A percentile compares a stretch with the other conserved stretches of the same genome.
phyloP scores from a whole-genome alignment of 2,329 filamentous ascomycete species.

The Xylariaceae sp. region DNA sequence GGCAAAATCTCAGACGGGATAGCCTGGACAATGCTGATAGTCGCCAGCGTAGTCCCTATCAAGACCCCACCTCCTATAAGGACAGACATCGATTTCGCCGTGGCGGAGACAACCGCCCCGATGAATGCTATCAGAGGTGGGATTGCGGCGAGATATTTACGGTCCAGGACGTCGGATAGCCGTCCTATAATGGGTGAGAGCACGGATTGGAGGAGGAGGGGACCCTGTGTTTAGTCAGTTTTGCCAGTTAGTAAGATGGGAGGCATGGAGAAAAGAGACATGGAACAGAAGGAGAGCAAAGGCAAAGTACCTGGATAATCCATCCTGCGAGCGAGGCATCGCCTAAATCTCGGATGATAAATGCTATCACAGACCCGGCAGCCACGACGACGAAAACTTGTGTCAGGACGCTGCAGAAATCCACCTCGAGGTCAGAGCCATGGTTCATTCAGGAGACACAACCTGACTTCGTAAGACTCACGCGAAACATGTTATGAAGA shows the following conservation, averaged over 20 bases:
- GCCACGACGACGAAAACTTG: conserved; percentile 55
- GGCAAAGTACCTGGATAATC: conserved; percentile 46
- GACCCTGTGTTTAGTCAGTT: conserved; percentile 38
- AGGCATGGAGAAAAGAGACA: neutral
- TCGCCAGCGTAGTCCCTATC: conserved; percentile 51
- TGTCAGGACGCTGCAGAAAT: conserved; percentile 40
- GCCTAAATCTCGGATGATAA: conserved; percentile 52
- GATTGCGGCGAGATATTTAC: conserved; percentile 49
- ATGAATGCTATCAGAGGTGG: conserved; percentile 51
- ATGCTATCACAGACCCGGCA: conserved; percentile 52
- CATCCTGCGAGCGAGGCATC: conserved; percentile 47
- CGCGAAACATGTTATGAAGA: conserved; percentile 47
- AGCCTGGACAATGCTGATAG: conserved; percentile 52
- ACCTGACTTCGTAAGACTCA: conserved; percentile 29
- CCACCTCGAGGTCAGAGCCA: neutral
- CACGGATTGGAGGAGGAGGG: conserved; percentile 54
- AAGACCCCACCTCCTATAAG: conserved; percentile 54
- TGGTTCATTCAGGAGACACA: neutral
- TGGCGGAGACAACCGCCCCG: conserved; percentile 51
- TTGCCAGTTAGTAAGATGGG: neutral
- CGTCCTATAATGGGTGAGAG: conserved; percentile 53
- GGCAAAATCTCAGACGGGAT: conserved; percentile 56
- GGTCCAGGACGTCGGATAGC: conserved; percentile 53
- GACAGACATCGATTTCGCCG: conserved; percentile 51
- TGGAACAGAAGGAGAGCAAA: neutral